phyloP scores from a whole-genome alignment of 73 alveolate genomes.

The Paramecium sexaurelia region DNA sequence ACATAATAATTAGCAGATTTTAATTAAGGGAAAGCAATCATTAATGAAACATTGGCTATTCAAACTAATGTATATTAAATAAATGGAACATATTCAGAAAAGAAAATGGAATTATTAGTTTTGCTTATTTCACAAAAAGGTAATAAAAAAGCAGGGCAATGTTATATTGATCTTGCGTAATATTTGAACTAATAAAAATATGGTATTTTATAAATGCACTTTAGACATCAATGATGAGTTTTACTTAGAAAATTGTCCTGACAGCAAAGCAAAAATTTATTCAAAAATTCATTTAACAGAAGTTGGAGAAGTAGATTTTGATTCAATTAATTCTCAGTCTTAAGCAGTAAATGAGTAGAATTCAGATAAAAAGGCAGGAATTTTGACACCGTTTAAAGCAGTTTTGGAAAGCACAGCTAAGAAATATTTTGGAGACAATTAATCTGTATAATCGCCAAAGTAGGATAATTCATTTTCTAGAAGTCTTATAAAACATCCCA shows the following conservation, averaged over 20 bases:
- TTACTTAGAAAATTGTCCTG: not conserved
- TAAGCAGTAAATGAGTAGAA: not conserved
- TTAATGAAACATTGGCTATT: not conserved
- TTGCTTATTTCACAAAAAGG: not conserved
- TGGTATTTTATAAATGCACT: not conserved
- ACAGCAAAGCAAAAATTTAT: not conserved
- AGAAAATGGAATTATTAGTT: not conserved
- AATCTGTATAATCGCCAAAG: not conserved
- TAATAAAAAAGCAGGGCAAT: not conserved
- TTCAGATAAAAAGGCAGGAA: not conserved
- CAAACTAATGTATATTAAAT: not conserved
- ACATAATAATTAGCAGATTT: not conserved
- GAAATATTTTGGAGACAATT: not conserved
- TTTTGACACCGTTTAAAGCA: not conserved
- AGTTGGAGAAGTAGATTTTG: not conserved
- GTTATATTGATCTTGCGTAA: not conserved
- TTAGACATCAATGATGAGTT: not conserved
- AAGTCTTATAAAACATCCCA: not conserved
- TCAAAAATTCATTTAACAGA: not conserved
- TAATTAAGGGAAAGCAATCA: not conserved
- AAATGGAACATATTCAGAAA: not conserved
- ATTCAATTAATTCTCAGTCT: not conserved
- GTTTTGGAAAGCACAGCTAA: not conserved
- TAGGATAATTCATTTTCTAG: not conserved
- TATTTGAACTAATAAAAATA: not conserved